These are phyloP conservation scores for Acanthamoeba castellanii DNA, from an alignment of 208 protist genomes.

Conservation along the genomic window DNA sequence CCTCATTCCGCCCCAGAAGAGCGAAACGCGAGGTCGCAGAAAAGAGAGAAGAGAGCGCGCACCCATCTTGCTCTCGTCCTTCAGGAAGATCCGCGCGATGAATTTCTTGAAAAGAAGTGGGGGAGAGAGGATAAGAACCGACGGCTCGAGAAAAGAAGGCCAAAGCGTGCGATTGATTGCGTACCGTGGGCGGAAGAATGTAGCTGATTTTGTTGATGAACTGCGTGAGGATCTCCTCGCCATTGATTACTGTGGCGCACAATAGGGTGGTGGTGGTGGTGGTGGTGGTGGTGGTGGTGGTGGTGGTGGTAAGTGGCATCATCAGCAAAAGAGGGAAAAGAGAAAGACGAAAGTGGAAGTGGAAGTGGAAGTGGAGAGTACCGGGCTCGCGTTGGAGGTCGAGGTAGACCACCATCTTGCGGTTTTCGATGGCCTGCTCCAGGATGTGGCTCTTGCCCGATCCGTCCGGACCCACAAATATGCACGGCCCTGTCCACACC, in stretches of 20 bases:
- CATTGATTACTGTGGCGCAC: neutral
- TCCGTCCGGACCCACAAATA: slow-evolving; percentile 47
- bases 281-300: no score
- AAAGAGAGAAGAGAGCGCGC: neutral
- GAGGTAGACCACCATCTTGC: slow-evolving; percentile 63
- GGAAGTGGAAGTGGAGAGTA: neutral
- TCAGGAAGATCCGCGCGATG: slow-evolving; percentile 32
- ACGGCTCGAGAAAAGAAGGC: no score
- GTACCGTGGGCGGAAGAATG: slow-evolving; percentile 55
- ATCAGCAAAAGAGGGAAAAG: neutral
- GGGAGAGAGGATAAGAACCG: neutral
- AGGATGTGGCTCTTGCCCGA: slow-evolving; percentile 54
- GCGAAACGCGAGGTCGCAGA: neutral
- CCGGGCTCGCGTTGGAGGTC: slow-evolving; percentile 61
- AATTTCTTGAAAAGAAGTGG: slow-evolving; percentile 29
- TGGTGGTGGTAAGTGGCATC: neutral
- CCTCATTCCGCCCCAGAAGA: neutral
- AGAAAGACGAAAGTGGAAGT: neutral
- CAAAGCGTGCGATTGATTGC: neutral
- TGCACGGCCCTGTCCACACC: slow-evolving; percentile 44
- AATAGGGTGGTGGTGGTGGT: no score
- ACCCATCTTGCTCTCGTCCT: slow-evolving; percentile 28
- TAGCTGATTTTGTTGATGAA: slow-evolving; percentile 58
- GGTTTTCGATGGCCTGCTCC: slow-evolving; percentile 58
- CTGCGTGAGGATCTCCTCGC: slow-evolving; percentile 54